phyloP scores from a whole-genome alignment of 2,329 filamentous ascomycete genomes.

The Penicillium italicum region DNA sequence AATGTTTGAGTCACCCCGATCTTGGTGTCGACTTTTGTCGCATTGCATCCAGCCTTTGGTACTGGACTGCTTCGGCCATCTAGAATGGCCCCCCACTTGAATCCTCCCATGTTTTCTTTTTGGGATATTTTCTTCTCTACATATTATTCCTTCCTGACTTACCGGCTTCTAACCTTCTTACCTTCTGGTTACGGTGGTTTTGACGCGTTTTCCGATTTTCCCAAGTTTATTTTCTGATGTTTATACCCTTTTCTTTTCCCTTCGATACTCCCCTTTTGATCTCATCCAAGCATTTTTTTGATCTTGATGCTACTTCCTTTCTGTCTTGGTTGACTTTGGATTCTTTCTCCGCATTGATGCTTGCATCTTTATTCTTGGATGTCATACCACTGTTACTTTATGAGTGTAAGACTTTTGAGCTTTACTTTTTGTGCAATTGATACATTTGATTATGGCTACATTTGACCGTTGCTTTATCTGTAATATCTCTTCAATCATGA shows the following conservation, averaged over 20 bases:
- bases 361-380: conserved; percentile 7
- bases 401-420: conserved; percentile 10
- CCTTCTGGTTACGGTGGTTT: conserved; percentile 4
- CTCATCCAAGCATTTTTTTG: not conserved
- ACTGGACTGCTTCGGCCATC: conserved; percentile 1
- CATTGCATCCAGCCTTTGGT: not conserved
- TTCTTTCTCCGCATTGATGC: conserved; percentile 2
- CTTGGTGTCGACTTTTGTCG: conserved; percentile 4
- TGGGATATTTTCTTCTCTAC: conserved; percentile 2
- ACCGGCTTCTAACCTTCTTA: not conserved
- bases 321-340: conserved; percentile 4
- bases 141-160: conserved; percentile 1
- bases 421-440: conserved; percentile 2
- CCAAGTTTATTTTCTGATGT: not conserved
- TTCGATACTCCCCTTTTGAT: conserved; percentile 2
- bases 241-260: conserved; percentile 8
- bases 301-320: not conserved
- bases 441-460: not conserved
- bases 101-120: not conserved
- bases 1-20: not conserved
- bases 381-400: conserved; percentile 6
- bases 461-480: not conserved
- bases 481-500: not conserved
- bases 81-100: conserved; percentile 3
- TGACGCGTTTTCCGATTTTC: conserved; percentile 5